Percentiles rank a stretch among this genome's conserved stretches.
Evolutionary conservation across 2,329 filamentous ascomycete species (phyloP).

Genomic region (Neurospora sp.): DNA sequence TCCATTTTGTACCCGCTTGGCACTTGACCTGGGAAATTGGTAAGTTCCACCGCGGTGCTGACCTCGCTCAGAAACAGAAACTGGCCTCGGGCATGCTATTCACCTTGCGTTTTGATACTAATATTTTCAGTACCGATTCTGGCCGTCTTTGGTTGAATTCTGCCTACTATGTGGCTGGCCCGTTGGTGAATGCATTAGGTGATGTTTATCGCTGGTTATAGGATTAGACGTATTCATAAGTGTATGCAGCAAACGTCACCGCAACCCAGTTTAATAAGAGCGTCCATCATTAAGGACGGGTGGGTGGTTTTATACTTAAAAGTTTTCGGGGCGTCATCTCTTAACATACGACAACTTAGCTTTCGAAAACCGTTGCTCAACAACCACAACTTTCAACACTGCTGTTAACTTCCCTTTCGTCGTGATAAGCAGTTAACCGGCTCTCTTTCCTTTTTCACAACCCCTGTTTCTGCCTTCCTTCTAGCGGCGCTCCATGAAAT

Average conservation of each 20-base stretch:
- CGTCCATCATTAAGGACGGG: neutral
- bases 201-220: neutral
- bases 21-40: neutral
- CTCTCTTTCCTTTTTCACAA: neutral
- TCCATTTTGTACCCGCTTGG: neutral
- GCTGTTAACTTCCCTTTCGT: neutral
- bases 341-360: neutral
- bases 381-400: neutral
- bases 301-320: neutral
- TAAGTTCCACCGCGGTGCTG: neutral
- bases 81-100: neutral
- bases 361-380: neutral
- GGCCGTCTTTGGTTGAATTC: neutral
- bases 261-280: neutral
- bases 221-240: neutral
- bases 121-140: neutral
- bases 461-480: neutral
- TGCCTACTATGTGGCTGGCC: neutral
- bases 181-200: neutral
- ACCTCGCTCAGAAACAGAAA: neutral
- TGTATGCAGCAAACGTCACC: neutral
- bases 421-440: neutral
- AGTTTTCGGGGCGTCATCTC: neutral
- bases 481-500: neutral
- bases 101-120: neutral